Conservation (phyloP, 106 monocot species). For the Cymbidium sinense region DNA sequence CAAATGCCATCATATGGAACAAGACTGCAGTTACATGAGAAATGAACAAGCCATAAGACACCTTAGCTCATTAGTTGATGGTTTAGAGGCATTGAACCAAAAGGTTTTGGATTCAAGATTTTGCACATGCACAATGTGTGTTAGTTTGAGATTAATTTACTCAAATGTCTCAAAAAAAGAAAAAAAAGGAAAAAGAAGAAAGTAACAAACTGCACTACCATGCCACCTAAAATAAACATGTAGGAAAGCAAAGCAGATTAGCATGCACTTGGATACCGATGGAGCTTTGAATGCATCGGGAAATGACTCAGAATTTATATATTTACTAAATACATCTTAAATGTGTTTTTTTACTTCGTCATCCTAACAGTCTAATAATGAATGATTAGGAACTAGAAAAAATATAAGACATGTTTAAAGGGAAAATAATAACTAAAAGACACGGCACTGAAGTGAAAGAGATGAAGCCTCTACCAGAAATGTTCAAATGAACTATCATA, state of each 20-base stretch:
- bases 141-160: too few species aligned
- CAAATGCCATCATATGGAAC: neutral
- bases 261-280: neutral
- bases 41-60: too few species aligned
- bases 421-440: neutral
- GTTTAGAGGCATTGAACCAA: too few species aligned
- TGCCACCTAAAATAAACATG: neutral
- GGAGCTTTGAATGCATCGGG: neutral
- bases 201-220: neutral
- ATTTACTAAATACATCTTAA: constrained; percentile 5
- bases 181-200: too few species aligned
- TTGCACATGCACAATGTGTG: too few species aligned
- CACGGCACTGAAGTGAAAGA: constrained; percentile 6
- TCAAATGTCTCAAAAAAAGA: too few species aligned
- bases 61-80: too few species aligned
- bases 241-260: neutral
- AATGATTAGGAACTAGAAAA: neutral
- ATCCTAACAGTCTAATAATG: neutral
- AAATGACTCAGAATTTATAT: neutral
- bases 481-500: constrained; percentile 7
- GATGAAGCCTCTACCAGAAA: constrained; percentile 13
- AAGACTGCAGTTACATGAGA: neutral
- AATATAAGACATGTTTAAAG: constrained; percentile 1
- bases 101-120: too few species aligned
- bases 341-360: neutral